These are phyloP conservation scores for Ustilago shanxiensis DNA, from an alignment of 1,284 basidiomycete genomes.

Conservation along the genomic window DNA sequence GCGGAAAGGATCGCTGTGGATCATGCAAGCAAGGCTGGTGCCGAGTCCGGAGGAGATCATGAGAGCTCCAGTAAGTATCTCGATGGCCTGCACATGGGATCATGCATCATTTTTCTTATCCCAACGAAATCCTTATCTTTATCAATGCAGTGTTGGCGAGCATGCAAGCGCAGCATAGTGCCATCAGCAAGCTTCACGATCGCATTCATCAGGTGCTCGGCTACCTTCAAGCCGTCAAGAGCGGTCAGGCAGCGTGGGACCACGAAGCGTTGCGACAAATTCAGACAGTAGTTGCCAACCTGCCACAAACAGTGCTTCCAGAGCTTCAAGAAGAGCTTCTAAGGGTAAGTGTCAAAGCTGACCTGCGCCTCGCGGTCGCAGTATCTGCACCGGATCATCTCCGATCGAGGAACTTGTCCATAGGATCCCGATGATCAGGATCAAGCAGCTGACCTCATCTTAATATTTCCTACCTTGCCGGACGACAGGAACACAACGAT, in stretches of 20 bases:
- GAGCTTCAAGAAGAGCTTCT: constrained; percentile 57
- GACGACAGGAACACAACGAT: constrained; percentile 89
- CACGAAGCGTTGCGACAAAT: constrained; percentile 85
- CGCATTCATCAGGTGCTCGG: constrained; percentile 84
- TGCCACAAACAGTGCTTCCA: constrained; percentile 48
- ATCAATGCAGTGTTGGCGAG: constrained; percentile 82
- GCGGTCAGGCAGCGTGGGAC: constrained; percentile 51
- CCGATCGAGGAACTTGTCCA: background rate
- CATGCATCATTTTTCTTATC: background rate
- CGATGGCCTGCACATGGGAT: background rate
- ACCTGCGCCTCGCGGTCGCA: background rate
- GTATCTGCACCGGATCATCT: background rate
- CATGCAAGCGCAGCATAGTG: constrained; percentile 89
- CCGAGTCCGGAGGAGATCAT: constrained; percentile 78
- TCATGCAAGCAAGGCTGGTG: constrained; percentile 86
- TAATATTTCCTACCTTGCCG: background rate
- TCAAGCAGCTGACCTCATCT: constrained; percentile 6
- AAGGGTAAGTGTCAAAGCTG: constrained; percentile 26
- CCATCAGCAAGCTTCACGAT: constrained; percentile 94
- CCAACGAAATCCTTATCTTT: background rate
- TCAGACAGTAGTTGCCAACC: constrained; percentile 83
- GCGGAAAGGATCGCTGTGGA: constrained; percentile 98
- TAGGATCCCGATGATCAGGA: background rate
- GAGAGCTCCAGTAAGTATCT: constrained; percentile 71
- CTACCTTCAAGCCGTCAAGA: constrained; percentile 73